Evolutionary conservation across 2,329 filamentous ascomycete genomes (phyloP).

Genomic region (Fonsecaea monophora): DNA sequence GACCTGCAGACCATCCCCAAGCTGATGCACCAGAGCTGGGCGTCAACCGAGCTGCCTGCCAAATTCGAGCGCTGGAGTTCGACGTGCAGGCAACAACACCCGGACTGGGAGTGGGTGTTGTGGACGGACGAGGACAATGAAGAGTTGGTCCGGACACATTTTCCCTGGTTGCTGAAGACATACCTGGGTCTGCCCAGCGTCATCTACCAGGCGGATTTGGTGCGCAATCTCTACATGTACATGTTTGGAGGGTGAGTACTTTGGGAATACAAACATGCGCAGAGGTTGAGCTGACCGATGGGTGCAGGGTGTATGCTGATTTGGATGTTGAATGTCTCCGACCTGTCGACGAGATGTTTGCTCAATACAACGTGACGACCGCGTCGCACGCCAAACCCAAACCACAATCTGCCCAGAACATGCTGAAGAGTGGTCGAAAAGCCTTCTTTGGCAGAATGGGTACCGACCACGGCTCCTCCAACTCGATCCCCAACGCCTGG

Average conservation of each 20-base stretch:
- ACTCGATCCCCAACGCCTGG: constrained; percentile 50
- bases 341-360: constrained; percentile 40
- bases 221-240: constrained; percentile 48
- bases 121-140: constrained; percentile 50
- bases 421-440: constrained; percentile 34
- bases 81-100: constrained; percentile 43
- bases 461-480: constrained; percentile 40
- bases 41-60: constrained; percentile 35
- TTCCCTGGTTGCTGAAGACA: constrained; percentile 44
- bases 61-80: constrained; percentile 45
- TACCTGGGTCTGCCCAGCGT: constrained; percentile 43
- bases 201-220: constrained; percentile 47
- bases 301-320: constrained; percentile 44
- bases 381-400: constrained; percentile 28
- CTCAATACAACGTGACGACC: constrained; percentile 38
- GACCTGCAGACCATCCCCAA: constrained; percentile 38
- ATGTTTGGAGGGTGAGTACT: constrained; percentile 44
- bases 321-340: constrained; percentile 46
- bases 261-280: not conserved
- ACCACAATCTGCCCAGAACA: constrained; percentile 19
- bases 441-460: constrained; percentile 47
- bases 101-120: constrained; percentile 48
- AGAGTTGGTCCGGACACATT: constrained; percentile 44
- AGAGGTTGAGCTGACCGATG: not conserved
- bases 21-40: constrained; percentile 41